Conservation (phyloP, 2,329 filamentous ascomycete species). For the Grosmannia serpens region DNA sequence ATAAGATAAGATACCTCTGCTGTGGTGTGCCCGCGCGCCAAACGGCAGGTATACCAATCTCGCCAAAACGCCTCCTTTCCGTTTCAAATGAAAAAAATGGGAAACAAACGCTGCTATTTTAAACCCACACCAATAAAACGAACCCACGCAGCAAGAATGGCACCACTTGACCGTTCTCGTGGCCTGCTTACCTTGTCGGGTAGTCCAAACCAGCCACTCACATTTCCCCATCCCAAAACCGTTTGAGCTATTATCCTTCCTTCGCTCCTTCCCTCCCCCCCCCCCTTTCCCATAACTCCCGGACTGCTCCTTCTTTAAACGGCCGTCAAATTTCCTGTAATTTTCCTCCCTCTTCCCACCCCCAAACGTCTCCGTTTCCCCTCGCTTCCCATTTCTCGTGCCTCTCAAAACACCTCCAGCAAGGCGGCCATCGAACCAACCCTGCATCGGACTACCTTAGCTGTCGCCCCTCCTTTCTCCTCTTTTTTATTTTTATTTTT, state of each 20-base stretch:
- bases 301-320: neutral
- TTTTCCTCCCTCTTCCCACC: neutral
- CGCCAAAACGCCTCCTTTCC: neutral
- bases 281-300: neutral
- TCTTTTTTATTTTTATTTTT: neutral
- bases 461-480: neutral
- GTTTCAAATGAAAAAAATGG: neutral
- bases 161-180: neutral
- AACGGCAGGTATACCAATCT: neutral
- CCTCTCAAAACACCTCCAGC: neutral
- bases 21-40: neutral
- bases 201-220: slow-evolving; percentile 3
- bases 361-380: neutral
- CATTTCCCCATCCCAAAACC: slow-evolving; percentile 2
- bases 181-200: neutral
- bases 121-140: neutral
- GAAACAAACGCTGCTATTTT: neutral
- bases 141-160: neutral
- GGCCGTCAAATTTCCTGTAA: neutral
- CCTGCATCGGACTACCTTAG: neutral
- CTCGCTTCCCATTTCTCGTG: neutral
- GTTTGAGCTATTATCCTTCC: neutral
- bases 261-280: neutral
- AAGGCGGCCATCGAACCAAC: too few species aligned
- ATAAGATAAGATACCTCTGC: neutral